Evolutionary conservation across 768 basidiomycete species (phyloP).

Genomic region (Sporobolomyces roseus): DNA sequence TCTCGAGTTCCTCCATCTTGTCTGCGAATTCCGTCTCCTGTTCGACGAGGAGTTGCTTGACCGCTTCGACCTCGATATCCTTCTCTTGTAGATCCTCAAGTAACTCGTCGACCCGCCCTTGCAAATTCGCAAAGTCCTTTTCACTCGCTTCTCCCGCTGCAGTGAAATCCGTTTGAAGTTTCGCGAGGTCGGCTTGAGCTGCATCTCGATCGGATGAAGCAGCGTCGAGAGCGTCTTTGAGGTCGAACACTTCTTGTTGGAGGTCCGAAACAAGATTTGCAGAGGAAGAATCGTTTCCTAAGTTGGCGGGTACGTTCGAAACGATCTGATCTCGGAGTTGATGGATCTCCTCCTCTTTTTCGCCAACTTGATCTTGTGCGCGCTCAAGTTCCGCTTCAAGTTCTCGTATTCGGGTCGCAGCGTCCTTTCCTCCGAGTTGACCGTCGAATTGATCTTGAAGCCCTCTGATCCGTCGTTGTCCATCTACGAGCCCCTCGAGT

Average conservation of each 20-base stretch:
- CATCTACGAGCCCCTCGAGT: slow-evolving; percentile 23
- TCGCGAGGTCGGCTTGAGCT: slow-evolving; percentile 16
- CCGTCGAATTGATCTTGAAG: slow-evolving; percentile 25
- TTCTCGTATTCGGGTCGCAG: slow-evolving; percentile 25
- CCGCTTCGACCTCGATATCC: slow-evolving; percentile 38
- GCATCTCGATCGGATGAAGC: slow-evolving; percentile 15
- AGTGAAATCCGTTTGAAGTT: slow-evolving; percentile 20
- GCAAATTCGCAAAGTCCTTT: background rate
- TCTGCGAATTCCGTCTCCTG: slow-evolving; percentile 42
- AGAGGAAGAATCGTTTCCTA: background rate
- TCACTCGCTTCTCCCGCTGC: slow-evolving; percentile 11
- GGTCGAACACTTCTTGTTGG: slow-evolving; percentile 42
- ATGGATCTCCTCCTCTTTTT: slow-evolving; percentile 19
- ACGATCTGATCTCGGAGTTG: slow-evolving; percentile 9
- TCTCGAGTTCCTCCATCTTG: slow-evolving; percentile 43
- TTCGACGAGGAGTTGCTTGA: slow-evolving; percentile 25
- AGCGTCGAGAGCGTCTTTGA: slow-evolving; percentile 36
- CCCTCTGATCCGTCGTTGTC: slow-evolving; percentile 15
- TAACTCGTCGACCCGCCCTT: slow-evolving; percentile 25
- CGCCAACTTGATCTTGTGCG: background rate
- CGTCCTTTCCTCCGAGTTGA: slow-evolving; percentile 4
- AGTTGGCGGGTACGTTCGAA: background rate
- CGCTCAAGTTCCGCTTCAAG: slow-evolving; percentile 22
- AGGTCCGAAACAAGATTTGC: slow-evolving; percentile 27
- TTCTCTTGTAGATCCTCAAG: slow-evolving; percentile 36